phyloP scores from a whole-genome alignment of 1,284 basidiomycete species.

The Ceratobasidium papillatum region DNA sequence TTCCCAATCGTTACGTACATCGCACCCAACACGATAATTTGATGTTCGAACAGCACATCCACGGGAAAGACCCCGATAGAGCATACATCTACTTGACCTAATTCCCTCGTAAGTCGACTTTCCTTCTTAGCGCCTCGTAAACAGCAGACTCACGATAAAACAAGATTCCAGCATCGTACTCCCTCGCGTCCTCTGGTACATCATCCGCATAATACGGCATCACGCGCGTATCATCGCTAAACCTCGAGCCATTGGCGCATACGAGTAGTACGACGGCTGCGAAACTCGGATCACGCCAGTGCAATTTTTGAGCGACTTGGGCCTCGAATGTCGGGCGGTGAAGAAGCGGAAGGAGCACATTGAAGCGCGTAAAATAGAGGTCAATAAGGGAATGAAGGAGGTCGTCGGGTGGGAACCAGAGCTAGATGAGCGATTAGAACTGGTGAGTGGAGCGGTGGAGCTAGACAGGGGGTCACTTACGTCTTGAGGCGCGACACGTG shows the following conservation, averaged over 20 bases:
- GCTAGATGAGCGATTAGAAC: conserved; percentile 1
- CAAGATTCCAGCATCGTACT: conserved; percentile 32
- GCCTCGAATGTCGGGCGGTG: conserved; percentile 55
- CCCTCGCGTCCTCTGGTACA: conserved; percentile 7
- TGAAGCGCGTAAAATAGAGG: conserved; percentile 54
- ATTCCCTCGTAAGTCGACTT: neutral
- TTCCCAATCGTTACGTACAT: conserved; percentile 40
- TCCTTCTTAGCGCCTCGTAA: neutral
- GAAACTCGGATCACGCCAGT: conserved; percentile 53
- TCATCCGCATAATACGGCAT: conserved; percentile 32
- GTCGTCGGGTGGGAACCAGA: conserved; percentile 45
- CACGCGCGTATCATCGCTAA: conserved; percentile 54
- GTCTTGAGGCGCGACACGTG: conserved; percentile 29
- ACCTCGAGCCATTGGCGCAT: conserved; percentile 56
- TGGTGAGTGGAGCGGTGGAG: neutral
- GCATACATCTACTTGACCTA: conserved; percentile 38
- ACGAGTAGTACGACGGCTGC: conserved; percentile 55
- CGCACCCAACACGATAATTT: conserved; percentile 28
- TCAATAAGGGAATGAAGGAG: conserved; percentile 54
- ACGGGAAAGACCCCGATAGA: conserved; percentile 32
- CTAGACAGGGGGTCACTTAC: neutral
- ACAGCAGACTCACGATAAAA: conserved; percentile 30
- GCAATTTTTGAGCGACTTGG: conserved; percentile 51
- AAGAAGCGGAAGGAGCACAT: conserved; percentile 53
- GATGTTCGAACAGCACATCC: conserved; percentile 33